Base-by-base conservation (phyloP, 106 monocot genomes). In the Gastrodia elata region DNA sequence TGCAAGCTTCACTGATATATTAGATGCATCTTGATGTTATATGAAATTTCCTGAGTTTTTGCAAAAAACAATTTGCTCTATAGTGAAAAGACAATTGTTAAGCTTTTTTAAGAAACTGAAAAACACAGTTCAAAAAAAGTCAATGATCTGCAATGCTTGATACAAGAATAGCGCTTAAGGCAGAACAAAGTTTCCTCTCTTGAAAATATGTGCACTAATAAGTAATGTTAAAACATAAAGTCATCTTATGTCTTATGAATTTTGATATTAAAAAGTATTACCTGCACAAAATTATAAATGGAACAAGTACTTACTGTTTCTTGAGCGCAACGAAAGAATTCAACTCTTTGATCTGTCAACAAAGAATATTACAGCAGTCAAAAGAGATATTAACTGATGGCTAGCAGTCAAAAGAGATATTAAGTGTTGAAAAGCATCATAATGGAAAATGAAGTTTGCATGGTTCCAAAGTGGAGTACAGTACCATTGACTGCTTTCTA, bases 241-340 rank as follows among this genome's bases (percentile, higher is more conserved):
- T 22, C 52, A n/a, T n/a, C 20, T 52, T 52, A 52, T n/a, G 52
- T 6, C 52, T 52, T 52, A 20, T 28, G 61, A 13, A 61, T 15
- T 61, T 61, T 61, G n/a, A 26, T 26, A 61, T 4, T 61, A 61
- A 13, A 11, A 61, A 13, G 32, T 61, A 26, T 32, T 61, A 30
- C 61, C 30, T 61, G 26, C 26, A 61, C 7, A 61, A 61, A 28
- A 61, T 14, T 61, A 4, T 8, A 59, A 59, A 3, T 32, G 20
- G 38, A 15, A 40, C 6, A 39, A 40, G 40, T 35, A 86, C 91
- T 88, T 74, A 92, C 91, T 86, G 88, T 56, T 92, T 89, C 84
- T 92, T 92, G 8, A 87, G 78, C 65, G 86, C 87, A 75, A 92
- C 92, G 73, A 75, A 92, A 26, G 86, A 89, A 76, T 89, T 92